Base-by-base conservation (phyloP, 2,329 filamentous ascomycete genomes). In the Phoma sp. region DNA sequence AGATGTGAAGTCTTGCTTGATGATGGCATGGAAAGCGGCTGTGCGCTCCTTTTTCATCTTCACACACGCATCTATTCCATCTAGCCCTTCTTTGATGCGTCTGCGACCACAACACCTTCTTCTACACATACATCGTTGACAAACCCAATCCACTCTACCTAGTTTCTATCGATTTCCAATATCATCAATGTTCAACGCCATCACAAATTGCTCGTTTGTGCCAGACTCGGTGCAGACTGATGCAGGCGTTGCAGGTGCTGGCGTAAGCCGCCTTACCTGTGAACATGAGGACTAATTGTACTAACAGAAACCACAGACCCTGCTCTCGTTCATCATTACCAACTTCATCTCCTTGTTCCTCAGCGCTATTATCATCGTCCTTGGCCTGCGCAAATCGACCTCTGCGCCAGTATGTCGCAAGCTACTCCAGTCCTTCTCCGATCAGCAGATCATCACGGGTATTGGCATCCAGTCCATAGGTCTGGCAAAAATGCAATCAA, bases 361-460 rank as follows among this genome's bases (percentile, higher is more conserved):
- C 54, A 82, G 81, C 57, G 77, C 79, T 33, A 81, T 79, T 53
- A 83, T 89, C 54, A 80, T 89, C 53, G 68, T 87, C 48, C 79
- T 82, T 51, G 84, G 86, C 19, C 68, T 78, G 27, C 77, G 75
- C 52, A 78, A 77, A 48, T 77, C 78, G 10, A 82, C 73, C 0
- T 74, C 73, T 1, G 72, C 82, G 19, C 78, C 79, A 38, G 82
- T 89, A 45, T 78, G 81, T 19, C 85, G 87, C 46, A 88, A 88
- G 69, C 78, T 90, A 2, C 82, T 90, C 43, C 84, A 83, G 67
- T 81, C 84, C 58, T 85, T 88, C 75, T 85, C 83, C 17, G 87
- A 90, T 73, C 86, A 89, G 68, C 86, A 89, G 72, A 85, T 89
- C 70, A 77, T 89, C 50, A 86, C 85, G 17, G 86, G 87, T 36